Base-by-base conservation (phyloP, 148 eudicot genomes). In the Arbutus unedo region DNA sequence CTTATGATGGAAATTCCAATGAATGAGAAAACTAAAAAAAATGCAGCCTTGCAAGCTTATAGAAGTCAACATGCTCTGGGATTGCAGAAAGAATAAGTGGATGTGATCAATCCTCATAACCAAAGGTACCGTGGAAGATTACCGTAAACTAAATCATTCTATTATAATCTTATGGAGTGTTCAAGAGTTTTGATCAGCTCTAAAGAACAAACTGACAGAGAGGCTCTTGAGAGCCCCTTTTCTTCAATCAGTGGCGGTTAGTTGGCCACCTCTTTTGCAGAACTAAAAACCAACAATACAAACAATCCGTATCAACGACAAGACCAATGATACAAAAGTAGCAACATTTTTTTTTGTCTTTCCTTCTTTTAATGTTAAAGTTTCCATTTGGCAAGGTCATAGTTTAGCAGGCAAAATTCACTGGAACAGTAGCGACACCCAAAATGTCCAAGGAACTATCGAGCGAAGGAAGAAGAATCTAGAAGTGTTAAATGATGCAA, bases 401-500 rank as follows among this genome's bases (percentile, higher is more conserved):
- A 49, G 11, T 53, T 76, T 54, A 49, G 56, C 55, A 49, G 53
- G 60, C 41, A 25, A 51, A 66, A 66, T 23, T 51, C 16, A 11
- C 0, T 9, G 3, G 10, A 66, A 9, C 25, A 1, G 8, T 4
- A 0, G 47, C 31, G 18, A 54, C 76, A 31, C 14, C 31, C 41
- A 80, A 18, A 51, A 19, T 80, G 31, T 80, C 21, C 75, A 19
- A 80, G 15, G 77, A 72, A 70, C 6, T 41, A 10, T 53, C 77
- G 53, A 53, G 66, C 66, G 10, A 50, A 38, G 60, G 66, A 53
- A 79, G 82, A 70, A 81, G 75, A 57, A 18, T 70, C 14, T 43
- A 81, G 25, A 41, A 53, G 6, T 6, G n/a, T 38, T 43, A 49
- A 54, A 68, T 19, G n/a, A 71, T 54, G 23, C 38, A 53, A 68